These are phyloP conservation scores for Bertia moriformis DNA, from an alignment of 2,329 filamentous ascomycete species.

Conservation along the genomic window DNA sequence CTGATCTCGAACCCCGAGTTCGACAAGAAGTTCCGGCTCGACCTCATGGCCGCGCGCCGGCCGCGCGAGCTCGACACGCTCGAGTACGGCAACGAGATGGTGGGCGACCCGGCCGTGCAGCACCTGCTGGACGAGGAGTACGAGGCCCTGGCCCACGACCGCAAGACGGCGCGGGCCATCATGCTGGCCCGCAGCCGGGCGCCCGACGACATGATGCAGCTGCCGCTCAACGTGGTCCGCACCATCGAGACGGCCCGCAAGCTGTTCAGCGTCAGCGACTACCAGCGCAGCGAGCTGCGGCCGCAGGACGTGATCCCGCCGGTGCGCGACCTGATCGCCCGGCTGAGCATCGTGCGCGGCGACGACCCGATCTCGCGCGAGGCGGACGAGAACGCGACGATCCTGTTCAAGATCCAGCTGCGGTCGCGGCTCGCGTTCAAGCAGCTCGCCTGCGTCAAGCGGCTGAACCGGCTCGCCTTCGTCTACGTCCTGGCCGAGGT, in stretches of 20 bases:
- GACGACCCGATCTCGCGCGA: conserved; percentile 68
- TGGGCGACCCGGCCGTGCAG: conserved; percentile 78
- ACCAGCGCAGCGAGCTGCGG: conserved; percentile 74
- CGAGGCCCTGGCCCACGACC: conserved; percentile 62
- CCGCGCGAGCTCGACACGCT: conserved; percentile 56
- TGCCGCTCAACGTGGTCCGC: conserved; percentile 80
- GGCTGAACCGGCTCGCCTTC: conserved; percentile 79
- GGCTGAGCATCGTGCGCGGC: conserved; percentile 75
- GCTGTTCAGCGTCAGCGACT: conserved; percentile 78
- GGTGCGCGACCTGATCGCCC: conserved; percentile 60
- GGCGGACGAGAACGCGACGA: conserved; percentile 74
- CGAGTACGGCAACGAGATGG: conserved; percentile 74
- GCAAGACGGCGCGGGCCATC: conserved; percentile 58
- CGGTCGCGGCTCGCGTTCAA: conserved; percentile 87
- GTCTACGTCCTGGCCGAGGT: conserved; percentile 84
- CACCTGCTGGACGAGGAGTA: conserved; percentile 77
- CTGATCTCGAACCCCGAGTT: conserved; percentile 66
- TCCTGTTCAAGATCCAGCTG: conserved; percentile 82
- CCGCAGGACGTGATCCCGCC: conserved; percentile 75
- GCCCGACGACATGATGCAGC: conserved; percentile 67
- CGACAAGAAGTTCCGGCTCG: conserved; percentile 67
- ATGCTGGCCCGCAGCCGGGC: conserved; percentile 48
- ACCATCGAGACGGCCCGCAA: conserved; percentile 83
- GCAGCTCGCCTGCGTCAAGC: conserved; percentile 71
- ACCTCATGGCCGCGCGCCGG: conserved; percentile 58